Evolutionary conservation across 768 basidiomycete species (phyloP).

Genomic region (Mycena metata): DNA sequence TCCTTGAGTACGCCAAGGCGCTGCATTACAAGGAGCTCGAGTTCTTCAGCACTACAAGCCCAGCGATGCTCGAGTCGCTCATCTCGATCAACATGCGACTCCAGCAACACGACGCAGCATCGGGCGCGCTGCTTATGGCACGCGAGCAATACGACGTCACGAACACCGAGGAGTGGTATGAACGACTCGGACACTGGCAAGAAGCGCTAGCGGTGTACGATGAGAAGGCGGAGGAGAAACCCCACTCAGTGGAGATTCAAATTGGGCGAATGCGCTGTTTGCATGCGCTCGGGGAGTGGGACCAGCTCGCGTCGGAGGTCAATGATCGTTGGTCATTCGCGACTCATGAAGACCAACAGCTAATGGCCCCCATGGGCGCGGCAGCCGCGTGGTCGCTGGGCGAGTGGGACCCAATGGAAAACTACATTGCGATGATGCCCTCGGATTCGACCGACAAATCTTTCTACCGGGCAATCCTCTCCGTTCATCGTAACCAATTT

Average conservation of each 20-base stretch:
- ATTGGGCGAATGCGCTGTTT: slow-evolving; percentile 96
- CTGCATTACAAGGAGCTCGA: slow-evolving; percentile 99
- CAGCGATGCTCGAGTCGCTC: slow-evolving; percentile 92
- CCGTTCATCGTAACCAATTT: slow-evolving; percentile 97
- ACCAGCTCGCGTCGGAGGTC: slow-evolving; percentile 86
- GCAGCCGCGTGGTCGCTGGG: slow-evolving; percentile 97
- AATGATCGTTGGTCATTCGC: slow-evolving; percentile 90
- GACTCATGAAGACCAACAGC: slow-evolving; percentile 84
- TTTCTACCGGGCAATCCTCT: slow-evolving; percentile 96
- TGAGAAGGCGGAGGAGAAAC: slow-evolving; percentile 80
- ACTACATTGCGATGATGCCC: slow-evolving; percentile 96
- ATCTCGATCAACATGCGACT: slow-evolving; percentile 97
- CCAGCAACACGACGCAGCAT: slow-evolving; percentile 97
- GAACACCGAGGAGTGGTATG: slow-evolving; percentile 98
- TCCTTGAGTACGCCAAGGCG: slow-evolving; percentile 96
- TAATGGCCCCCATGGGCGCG: slow-evolving; percentile 97
- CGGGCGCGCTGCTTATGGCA: slow-evolving; percentile 94
- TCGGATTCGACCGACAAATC: slow-evolving; percentile 92
- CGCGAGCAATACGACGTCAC: slow-evolving; percentile 91
- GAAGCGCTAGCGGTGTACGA: slow-evolving; percentile 92
- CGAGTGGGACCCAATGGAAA: slow-evolving; percentile 99
- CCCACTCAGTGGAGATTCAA: slow-evolving; percentile 79
- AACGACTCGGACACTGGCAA: slow-evolving; percentile 95
- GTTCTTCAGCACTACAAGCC: slow-evolving; percentile 93
- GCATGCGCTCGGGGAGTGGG: slow-evolving; percentile 99